Base-by-base conservation (phyloP, 805 yeast genomes). In the Candida railenensis region DNA sequence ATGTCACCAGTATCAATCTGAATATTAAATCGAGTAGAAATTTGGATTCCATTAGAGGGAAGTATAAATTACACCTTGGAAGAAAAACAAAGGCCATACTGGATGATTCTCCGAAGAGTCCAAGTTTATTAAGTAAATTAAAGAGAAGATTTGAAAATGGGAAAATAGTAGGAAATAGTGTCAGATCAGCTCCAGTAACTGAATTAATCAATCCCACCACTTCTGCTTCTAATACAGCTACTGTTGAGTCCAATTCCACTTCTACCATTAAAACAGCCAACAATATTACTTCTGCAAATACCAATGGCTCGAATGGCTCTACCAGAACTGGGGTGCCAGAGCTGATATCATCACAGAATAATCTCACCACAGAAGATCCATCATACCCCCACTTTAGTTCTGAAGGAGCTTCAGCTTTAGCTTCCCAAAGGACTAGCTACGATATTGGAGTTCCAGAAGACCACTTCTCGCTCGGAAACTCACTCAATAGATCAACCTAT, bases 1-100 rank as follows among this genome's bases (percentile, higher is more conserved):
- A 77, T 46, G 58, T 56, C 1, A 46, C 53, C 3, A 51, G 52
- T 8, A 34, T 43, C 19, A 25, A 21, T 12, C 45, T 37, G 33
- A 36, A 34, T 22, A 16, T 42, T 7, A 28, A 16, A 25, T 22
- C 33, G 14, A n/a, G 34, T 18, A 16, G 39, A 12, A 16, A 36
- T 36, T 11, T 36, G 21, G 16, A 16, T 4, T 15, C 21, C 22
- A 11, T 22, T 8, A 25, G 21, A 39, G 30, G 25, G 21, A 22
- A 20, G 21, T 39, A 39, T 16, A 39, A 18, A 66, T 63, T 42
- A 48, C 53, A 46, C 47, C 48, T 46, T 51, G n/a, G n/a, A 57
- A n/a, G 48, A 42, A 2, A 40, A 40, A 11, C 30, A 44, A 5
- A 43, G 12, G 39, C 39, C 30, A 25, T 11, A 7, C 30, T 25